Evolutionary conservation across 1,284 basidiomycete species (phyloP).

Genomic region (Leccinum glutinopallens): DNA sequence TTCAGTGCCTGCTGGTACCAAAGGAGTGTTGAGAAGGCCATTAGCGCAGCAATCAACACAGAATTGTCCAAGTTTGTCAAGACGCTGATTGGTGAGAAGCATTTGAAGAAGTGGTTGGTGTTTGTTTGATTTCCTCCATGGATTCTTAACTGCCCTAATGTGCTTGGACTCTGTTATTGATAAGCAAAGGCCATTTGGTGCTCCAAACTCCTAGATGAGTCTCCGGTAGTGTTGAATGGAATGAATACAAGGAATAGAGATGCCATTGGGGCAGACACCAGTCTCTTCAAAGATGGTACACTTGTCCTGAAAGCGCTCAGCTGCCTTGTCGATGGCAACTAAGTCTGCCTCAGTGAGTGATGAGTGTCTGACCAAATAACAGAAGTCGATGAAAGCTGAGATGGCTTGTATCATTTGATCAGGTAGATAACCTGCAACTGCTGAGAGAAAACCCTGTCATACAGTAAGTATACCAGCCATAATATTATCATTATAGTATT

Average conservation of each 20-base stretch:
- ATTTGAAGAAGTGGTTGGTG: neutral
- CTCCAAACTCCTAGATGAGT: conserved; percentile 1
- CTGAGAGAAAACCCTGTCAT: neutral
- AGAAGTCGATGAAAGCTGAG: neutral
- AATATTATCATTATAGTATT: neutral
- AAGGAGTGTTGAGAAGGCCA: neutral
- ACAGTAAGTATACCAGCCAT: no score
- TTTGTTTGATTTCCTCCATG: neutral
- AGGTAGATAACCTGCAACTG: neutral
- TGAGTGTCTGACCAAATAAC: neutral
- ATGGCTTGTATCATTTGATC: conserved; percentile 1
- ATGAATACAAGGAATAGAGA: neutral
- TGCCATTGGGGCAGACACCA: neutral
- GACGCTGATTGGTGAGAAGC: neutral
- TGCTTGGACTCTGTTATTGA: neutral
- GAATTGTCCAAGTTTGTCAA: neutral
- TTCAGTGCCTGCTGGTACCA: neutral
- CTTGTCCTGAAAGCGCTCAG: neutral
- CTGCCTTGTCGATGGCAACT: neutral
- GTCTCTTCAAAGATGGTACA: neutral
- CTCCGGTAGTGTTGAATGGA: neutral
- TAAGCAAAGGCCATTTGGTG: neutral
- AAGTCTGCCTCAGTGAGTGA: neutral
- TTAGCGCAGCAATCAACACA: neutral
- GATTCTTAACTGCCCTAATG: neutral